Base-by-base conservation (phyloP, 768 basidiomycete species). In the Collybia mongolica region DNA sequence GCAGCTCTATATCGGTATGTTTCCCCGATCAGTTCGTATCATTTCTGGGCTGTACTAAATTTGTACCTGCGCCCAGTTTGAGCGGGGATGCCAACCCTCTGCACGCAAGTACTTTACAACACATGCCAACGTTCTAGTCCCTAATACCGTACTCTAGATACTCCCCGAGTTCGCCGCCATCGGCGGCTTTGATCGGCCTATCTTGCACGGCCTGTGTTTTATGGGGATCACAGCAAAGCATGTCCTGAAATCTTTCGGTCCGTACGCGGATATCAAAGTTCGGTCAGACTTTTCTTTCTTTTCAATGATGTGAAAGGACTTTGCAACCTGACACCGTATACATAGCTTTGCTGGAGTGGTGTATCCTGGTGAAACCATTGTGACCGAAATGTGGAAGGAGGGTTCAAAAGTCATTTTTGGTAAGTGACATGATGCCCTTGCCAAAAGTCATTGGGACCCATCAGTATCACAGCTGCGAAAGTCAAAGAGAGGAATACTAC, bases 371-470 rank as follows among this genome's bases (percentile, higher is more conserved):
- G 94, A 98, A 70, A 98, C 96, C 1, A 78, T 98, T 46, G 75
- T 93, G 12, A 99, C 96, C 0, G 85, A 92, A 65, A 98, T 98
- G 96, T 99, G 97, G 97, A 97, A 94, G 66, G 93, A 97, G 59
- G 90, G 87, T 2, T 68, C 79, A 53, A 97, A 85, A 70, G 86
- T 98, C 48, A 84, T 98, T 44, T 99, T 99, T 67, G 74, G 93
- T 97, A 59, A 65, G 92, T 79, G n/a, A 37, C 50, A 46, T 24
- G 49, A 15, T 18, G 19, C 23, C 48, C 22, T 4, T 35, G n/a
- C 19, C 18, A 28, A 23, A 18, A 7, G 9, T 35, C 26, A 14
- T 22, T 18, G 26, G 39, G 9, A 53, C 28, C 42, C 45, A 17
- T 36, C 26, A 18, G 29, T 23, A 28, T 2, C 50, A 6, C 62